Conservation (phyloP, 1,284 basidiomycete species). For the Ustilago loliicola region DNA sequence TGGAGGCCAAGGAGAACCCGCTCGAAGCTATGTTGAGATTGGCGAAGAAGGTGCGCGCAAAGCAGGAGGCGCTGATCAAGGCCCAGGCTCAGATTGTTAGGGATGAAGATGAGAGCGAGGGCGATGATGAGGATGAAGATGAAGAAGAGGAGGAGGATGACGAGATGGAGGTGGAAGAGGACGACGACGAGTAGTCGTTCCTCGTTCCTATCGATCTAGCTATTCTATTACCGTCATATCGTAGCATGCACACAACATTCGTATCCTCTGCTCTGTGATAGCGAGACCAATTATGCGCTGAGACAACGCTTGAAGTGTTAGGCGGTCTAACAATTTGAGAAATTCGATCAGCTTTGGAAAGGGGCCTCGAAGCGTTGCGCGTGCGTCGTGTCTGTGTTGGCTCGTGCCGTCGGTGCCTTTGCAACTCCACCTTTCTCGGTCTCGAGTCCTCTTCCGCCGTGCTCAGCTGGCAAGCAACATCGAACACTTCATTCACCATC, state of each 20-base stretch:
- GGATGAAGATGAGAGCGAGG: constrained; percentile 54
- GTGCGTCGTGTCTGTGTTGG: not conserved
- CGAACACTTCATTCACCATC: no score
- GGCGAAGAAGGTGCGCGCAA: constrained; percentile 66
- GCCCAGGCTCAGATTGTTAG: constrained; percentile 53
- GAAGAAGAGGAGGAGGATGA: constrained; percentile 38
- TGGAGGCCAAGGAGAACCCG: constrained; percentile 57
- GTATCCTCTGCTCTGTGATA: no score
- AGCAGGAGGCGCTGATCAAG: constrained; percentile 63
- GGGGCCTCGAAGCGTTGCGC: not conserved
- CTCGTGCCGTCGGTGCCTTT: no score
- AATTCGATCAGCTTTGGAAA: not conserved
- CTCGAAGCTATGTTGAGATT: constrained; percentile 63
- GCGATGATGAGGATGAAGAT: constrained; percentile 29
- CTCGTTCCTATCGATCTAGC: not conserved
- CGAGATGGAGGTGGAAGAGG: constrained; percentile 40
- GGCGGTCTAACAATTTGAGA: not conserved
- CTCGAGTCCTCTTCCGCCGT: no score
- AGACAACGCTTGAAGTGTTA: not conserved
- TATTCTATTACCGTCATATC: not conserved
- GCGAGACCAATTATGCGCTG: no score
- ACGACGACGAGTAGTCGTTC: constrained; percentile 39
- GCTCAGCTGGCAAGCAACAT: not conserved
- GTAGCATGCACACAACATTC: no score
- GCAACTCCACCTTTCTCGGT: not conserved